Percentiles rank a stretch among this genome's conserved stretches.
Evolutionary conservation across 108 stramenopile species (phyloP).

Genomic region (Thalassiosira profunda): DNA sequence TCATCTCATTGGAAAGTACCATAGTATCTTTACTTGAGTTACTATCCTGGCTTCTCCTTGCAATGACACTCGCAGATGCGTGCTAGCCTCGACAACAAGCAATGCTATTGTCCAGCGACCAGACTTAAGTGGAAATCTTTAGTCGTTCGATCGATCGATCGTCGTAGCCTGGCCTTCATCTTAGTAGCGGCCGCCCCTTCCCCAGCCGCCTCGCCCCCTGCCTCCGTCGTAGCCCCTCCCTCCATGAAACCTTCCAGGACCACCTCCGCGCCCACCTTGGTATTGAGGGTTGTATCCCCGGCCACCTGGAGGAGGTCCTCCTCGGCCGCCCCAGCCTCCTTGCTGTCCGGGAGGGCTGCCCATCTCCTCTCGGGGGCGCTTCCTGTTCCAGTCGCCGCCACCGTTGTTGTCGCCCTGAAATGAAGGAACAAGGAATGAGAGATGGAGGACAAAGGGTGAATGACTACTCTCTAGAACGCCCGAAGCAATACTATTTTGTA

Average conservation of each 20-base stretch:
- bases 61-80: too few relatives aligned
- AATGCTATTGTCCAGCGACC: too few relatives aligned
- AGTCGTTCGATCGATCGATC: too few relatives aligned
- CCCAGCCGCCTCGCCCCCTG: constrained; percentile 12
- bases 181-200: constrained; percentile 11
- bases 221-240: constrained; percentile 13
- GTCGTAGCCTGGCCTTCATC: too few relatives aligned
- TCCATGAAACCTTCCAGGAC: constrained; percentile 22
- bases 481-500: too few relatives aligned
- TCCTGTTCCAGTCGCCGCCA: constrained; percentile 20
- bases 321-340: constrained; percentile 22
- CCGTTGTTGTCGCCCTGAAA: constrained; percentile 8
- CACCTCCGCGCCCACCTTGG: constrained; percentile 32
- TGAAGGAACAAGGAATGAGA: neutral
- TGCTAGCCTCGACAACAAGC: too few relatives aligned
- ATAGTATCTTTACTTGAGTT: too few relatives aligned
- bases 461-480: too few relatives aligned
- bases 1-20: too few relatives aligned
- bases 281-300: constrained; percentile 16
- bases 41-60: too few relatives aligned
- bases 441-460: neutral
- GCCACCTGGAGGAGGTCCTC: neutral
- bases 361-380: constrained; percentile 10
- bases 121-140: too few relatives aligned
- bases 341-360: neutral